These are phyloP conservation scores for Vaccinium darrowii DNA, from an alignment of 148 eudicot genomes.

Conservation along the genomic window DNA sequence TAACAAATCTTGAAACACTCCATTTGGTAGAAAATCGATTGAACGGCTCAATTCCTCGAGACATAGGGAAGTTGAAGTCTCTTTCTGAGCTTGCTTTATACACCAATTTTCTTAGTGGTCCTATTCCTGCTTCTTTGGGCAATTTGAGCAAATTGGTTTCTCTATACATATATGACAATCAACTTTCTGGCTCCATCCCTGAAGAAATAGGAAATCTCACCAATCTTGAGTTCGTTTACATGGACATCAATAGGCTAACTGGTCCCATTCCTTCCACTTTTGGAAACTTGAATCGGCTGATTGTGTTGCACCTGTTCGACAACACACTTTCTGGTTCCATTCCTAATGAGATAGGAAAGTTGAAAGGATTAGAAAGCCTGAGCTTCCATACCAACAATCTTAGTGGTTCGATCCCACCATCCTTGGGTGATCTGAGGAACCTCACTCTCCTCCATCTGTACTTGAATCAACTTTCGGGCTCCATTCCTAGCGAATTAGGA, in stretches of 20 bases:
- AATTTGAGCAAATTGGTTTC: background rate
- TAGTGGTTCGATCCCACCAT: too few relatives aligned
- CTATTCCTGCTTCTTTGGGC: background rate
- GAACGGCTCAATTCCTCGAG: background rate
- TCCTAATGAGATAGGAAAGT: too few relatives aligned
- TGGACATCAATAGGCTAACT: background rate
- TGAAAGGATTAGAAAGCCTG: too few relatives aligned
- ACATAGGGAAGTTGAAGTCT: background rate
- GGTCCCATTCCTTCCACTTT: slow-evolving; percentile 4
- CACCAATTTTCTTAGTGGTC: background rate
- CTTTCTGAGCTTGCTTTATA: background rate
- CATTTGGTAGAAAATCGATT: background rate
- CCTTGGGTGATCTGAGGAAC: too few relatives aligned
- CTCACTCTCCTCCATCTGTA: background rate
- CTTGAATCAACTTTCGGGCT: background rate
- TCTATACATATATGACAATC: background rate
- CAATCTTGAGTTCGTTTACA: background rate
- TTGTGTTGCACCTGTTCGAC: background rate
- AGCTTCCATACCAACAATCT: too few relatives aligned
- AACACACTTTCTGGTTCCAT: background rate
- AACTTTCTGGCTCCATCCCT: background rate
- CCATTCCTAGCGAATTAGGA: slow-evolving; percentile 7
- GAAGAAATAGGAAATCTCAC: slow-evolving; percentile 2
- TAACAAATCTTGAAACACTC: background rate
- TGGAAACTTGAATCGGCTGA: background rate